A percentile compares a stretch with the other conserved stretches of the same genome.
Conservation (phyloP, 768 basidiomycete genomes). For the Podaxis sp. region DNA sequence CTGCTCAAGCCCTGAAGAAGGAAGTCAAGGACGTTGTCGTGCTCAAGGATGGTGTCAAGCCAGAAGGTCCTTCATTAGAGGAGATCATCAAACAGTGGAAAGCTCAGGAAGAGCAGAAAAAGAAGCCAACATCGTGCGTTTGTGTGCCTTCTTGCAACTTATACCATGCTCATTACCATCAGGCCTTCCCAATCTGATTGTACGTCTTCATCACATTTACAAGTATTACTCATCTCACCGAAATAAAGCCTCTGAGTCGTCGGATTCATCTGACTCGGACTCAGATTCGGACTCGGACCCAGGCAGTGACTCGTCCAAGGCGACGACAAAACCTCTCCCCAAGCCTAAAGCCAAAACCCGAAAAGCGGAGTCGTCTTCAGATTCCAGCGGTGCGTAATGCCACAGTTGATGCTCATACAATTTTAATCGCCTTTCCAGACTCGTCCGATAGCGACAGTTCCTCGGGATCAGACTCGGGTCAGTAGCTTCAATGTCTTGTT, state of each 20-base stretch:
- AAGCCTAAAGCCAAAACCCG: conserved; percentile 3
- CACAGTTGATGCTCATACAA: too few species aligned
- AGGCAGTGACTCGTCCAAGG: neutral
- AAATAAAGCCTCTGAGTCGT: conserved; percentile 5
- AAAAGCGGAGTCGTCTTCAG: conserved; percentile 10
- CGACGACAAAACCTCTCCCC: neutral
- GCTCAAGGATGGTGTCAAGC: conserved; percentile 52
- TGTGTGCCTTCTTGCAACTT: conserved; percentile 8
- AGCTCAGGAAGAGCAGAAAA: conserved; percentile 23
- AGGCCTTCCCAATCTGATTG: conserved; percentile 3
- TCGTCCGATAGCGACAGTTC: conserved; percentile 5
- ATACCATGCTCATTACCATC: conserved; percentile 13
- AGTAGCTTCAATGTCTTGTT: neutral
- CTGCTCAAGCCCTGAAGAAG: conserved; percentile 72
- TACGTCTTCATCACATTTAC: neutral
- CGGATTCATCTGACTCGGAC: conserved; percentile 26
- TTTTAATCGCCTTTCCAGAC: neutral
- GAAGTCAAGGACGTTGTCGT: conserved; percentile 64
- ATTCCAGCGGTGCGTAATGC: neutral
- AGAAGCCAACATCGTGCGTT: conserved; percentile 24
- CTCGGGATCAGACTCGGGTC: conserved; percentile 3
- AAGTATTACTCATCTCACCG: neutral
- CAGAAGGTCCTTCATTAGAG: conserved; percentile 57
- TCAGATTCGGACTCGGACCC: conserved; percentile 18
- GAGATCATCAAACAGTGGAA: conserved; percentile 71